Base-by-base conservation (phyloP, 2,329 filamentous ascomycete genomes). In the Penicillium olsonii region DNA sequence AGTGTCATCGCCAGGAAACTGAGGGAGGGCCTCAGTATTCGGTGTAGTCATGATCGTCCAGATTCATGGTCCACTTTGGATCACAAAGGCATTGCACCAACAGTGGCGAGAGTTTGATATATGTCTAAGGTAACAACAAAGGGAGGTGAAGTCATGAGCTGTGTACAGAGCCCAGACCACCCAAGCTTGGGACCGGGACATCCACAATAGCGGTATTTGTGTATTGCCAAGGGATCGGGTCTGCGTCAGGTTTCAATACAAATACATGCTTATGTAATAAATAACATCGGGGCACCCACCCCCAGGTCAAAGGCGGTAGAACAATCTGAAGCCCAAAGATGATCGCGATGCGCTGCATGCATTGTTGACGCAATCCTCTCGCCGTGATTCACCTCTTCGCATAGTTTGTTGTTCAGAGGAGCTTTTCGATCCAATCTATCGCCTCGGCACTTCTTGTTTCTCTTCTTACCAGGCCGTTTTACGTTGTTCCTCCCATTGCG, bases 1-100 rank as follows among this genome's bases (percentile, higher is more conserved):
- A 19, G 85, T 88, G 71, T 99, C 94, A 69, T 97, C 90, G 54
- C 88, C 90, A 2, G 80, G 78, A 69, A 95, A 96, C 49, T 83
- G 79, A 46, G 82, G 75, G 17, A 59, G 57, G 49, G 70, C 53
- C 48, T 59, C 66, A 61, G 52, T 56, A 67, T 62, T 19, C 37
- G 29, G 37, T 38, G 40, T 31, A 42, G 12, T 48, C 43, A 42
- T 45, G 9, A 31, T 18, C 37, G 34, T 33, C 39, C 20, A 45
- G 22, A 41, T 20, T 43, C 40, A 52, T 45, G 24, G 17, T 20
- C 29, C 20, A n/a, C 17, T 10, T 17, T 18, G 2, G n/a, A 29
- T 10, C 15, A 31, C 17, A 27, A 20, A 35, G 17, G 20, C 37
- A 42, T 42, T n/a, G 29, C 12, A 31, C 12, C 12, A 4, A n/a